Percentiles rank a stretch among this genome's conserved stretches.
Evolutionary conservation across 805 yeast genomes (phyloP).

Genomic region (Starmerella scarabaei): DNA sequence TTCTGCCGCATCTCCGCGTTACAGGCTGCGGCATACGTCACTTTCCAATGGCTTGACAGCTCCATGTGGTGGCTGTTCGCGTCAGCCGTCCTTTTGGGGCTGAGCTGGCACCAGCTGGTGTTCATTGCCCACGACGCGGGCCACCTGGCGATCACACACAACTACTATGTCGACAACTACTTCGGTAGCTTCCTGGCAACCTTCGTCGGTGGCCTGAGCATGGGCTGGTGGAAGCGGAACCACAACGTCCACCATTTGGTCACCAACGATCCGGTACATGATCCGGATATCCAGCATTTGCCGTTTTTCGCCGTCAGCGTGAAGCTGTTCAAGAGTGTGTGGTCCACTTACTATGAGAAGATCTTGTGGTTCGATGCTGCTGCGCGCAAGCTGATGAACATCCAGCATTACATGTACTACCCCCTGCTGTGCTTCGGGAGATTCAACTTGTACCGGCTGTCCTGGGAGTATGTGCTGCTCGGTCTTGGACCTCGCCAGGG

Average conservation of each 20-base stretch:
- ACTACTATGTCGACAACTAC: slow-evolving; percentile 61
- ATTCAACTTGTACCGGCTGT: slow-evolving; percentile 67
- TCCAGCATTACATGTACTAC: slow-evolving; percentile 62
- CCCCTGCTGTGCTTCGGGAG: slow-evolving; percentile 73
- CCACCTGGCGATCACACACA: slow-evolving; percentile 69
- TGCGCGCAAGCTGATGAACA: slow-evolving; percentile 44
- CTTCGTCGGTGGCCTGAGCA: slow-evolving; percentile 72
- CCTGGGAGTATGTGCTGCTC: slow-evolving; percentile 62
- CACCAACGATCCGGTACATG: slow-evolving; percentile 89
- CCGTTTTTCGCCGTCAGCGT: slow-evolving; percentile 83
- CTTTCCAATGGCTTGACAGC: slow-evolving; percentile 28
- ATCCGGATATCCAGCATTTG: slow-evolving; percentile 85
- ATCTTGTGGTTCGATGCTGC: slow-evolving; percentile 52
- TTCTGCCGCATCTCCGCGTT: slow-evolving; percentile 44
- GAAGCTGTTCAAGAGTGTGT: slow-evolving; percentile 51
- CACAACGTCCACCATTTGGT: slow-evolving; percentile 87
- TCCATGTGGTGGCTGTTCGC: slow-evolving; percentile 30
- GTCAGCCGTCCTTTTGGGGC: slow-evolving; percentile 56
- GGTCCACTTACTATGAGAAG: slow-evolving; percentile 68
- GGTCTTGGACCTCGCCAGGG: slow-evolving; percentile 75
- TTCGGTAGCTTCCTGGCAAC: slow-evolving; percentile 64
- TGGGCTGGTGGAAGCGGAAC: slow-evolving; percentile 92
- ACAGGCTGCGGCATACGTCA: slow-evolving; percentile 37
- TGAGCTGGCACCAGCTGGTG: slow-evolving; percentile 81
- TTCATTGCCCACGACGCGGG: slow-evolving; percentile 88